Conservation (phyloP, 148 eudicot genomes). For the Nepenthes gracilis region DNA sequence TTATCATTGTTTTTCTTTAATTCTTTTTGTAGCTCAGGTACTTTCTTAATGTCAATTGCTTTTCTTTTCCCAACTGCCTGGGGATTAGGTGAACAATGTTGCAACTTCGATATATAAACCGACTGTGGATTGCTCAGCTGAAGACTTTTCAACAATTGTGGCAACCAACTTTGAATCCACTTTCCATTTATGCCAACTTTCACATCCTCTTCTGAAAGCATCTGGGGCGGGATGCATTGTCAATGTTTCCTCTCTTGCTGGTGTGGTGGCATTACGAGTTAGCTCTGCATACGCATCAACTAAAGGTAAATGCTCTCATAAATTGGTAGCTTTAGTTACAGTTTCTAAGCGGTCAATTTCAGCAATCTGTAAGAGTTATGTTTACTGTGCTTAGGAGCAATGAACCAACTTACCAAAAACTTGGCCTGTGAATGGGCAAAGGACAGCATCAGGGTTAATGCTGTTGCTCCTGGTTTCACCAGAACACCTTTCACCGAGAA, state of each 20-base stretch:
- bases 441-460: slow-evolving; percentile 25
- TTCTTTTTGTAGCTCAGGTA: neutral
- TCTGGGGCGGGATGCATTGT: slow-evolving; percentile 6
- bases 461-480: slow-evolving; percentile 28
- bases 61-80: neutral
- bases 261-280: slow-evolving; percentile 1
- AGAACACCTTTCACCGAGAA: slow-evolving; percentile 12
- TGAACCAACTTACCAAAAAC: slow-evolving; percentile 31
- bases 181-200: slow-evolving; percentile 6
- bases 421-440: slow-evolving; percentile 42
- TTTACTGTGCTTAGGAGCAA: slow-evolving; percentile 13
- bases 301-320: slow-evolving; percentile 1
- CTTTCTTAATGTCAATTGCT: neutral
- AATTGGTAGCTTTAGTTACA: neutral
- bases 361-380: neutral
- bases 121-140: slow-evolving; percentile 1
- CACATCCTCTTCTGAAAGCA: slow-evolving; percentile 12
- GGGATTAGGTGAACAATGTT: slow-evolving; percentile 6
- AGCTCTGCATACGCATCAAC: slow-evolving; percentile 7
- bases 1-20: neutral
- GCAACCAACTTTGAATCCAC: slow-evolving; percentile 6
- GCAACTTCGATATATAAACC: slow-evolving; percentile 3
- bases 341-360: neutral
- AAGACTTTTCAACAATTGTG: slow-evolving; percentile 6
- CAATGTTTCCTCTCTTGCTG: slow-evolving; percentile 4